Evolutionary conservation across 768 basidiomycete species (phyloP), one percentile per base, ranked within the genome.

Genomic region (Kondoa malvinella): DNA sequence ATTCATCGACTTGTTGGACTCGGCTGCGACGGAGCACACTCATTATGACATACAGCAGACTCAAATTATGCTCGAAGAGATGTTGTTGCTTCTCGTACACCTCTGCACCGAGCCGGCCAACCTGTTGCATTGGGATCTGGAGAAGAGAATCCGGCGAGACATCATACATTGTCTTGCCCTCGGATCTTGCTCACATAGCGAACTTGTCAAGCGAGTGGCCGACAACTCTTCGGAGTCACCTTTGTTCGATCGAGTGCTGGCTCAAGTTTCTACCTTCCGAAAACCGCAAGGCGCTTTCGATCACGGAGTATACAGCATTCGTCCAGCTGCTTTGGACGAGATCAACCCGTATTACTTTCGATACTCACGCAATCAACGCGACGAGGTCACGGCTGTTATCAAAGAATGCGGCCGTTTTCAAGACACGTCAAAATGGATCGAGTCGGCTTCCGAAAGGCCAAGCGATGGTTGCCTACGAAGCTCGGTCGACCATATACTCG

Each of bases 291-390:
- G 82, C 0, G 83, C 83, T 0, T 80, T 85, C 1, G 92, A 94
- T 72, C 82, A 81, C 0, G 94, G 95, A 0, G 78, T 84, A n/a
- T 97, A 96, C 77, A 86, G 92, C 69, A 83, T 97, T 65, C 87
- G 85, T 75, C 84, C 89, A 59, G 87, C 87, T 72, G 81, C 80
- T 25, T 91, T 84, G 76, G 86, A 85, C 69, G 88, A 95, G 71
- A 87, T 96, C 71, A 88, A 96, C 73, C 92, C 92, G 0, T 95
- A 92, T 78, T 95, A 92, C 80, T 88, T 87, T 75, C 92, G 96
- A 75, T 96, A 95, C 76, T 87, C 89, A 17, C 82, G 92, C 56
- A 97, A 97, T 78, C 86, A 89, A 72, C 83, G 92, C 56, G 89
- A 94, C 73, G 89, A 92, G 75, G 94, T 90, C 29, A 90, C 92